Evolutionary conservation across 106 monocot species (phyloP), one percentile per base, ranked within the genome.

Genomic region (Dactylorhiza incarnata): DNA sequence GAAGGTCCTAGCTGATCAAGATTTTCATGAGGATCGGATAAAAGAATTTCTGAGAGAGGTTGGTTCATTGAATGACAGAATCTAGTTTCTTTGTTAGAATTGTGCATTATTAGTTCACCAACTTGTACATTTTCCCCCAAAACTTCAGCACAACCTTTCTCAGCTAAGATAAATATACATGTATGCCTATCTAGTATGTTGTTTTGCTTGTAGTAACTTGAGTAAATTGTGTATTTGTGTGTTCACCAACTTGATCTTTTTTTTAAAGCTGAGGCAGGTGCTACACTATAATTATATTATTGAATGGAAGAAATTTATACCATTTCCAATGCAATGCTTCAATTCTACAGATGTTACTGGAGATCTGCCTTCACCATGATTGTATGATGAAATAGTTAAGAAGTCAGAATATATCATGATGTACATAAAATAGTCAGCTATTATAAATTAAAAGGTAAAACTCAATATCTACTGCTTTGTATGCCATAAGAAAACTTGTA

Each of bases 1-100:
- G 51, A 94, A 94, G 73, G 84, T 90, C 58, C 90, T 90, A 67
- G 81, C 81, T 29, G 88, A 88, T 61, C 93, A 93, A 77, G 88
- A 93, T 83, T 88, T 94, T 68, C 72, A 77, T 81, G 88, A 90
- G 23, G 84, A 81, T 68, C 83, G 84, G 55, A 58, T 88, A 62
- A 90, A 86, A 70, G 93, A 88, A 68, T 94, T 94, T 78, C 74
- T 94, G n/a, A 88, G 90, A 79, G 93, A 94, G 90, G 93, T 93
- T 77, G 5, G 37, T 54, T 68, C 58, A 59, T 20, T 3, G 22
- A 59, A 59, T 59, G 19, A 22, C 20, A 59, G 0, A 15, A 54
- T 20, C 58, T 23, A 59, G 58, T 5, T 59, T 20, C 7, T 59
- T 59, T 59, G 20, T 59, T 59, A 59, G 11, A 59, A 59, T 59